These are phyloP conservation scores for Chlamydomonas schloesseri DNA, from an alignment of 139 green algal species.

Conservation along the genomic window DNA sequence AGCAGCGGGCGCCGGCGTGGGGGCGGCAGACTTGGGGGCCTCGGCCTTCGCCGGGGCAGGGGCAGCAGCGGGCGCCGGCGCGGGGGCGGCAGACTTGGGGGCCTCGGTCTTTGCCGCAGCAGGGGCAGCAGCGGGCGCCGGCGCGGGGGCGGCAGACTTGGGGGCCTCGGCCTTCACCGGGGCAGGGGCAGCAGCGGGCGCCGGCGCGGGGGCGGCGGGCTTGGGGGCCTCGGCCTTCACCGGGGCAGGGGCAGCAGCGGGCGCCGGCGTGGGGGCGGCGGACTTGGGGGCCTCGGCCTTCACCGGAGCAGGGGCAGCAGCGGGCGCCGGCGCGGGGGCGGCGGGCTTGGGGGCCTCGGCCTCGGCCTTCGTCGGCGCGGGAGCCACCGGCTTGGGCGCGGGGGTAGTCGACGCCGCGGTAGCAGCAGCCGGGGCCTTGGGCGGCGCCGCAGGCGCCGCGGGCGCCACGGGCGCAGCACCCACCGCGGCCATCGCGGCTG, in stretches of 20 bases:
- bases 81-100: neutral
- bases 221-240: no score
- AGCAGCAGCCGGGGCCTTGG: neutral
- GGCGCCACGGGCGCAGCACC: neutral
- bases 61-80: neutral
- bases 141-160: no score
- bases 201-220: neutral
- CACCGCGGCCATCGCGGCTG: constrained; percentile 4
- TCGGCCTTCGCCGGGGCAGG: neutral
- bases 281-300: neutral
- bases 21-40: neutral
- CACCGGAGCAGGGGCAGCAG: neutral
- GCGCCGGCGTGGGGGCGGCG: neutral
- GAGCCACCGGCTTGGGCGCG: neutral
- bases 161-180: no score
- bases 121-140: neutral
- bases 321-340: neutral
- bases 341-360: neutral
- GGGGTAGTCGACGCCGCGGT: neutral
- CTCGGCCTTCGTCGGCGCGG: neutral
- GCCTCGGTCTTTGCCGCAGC: neutral
- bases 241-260: neutral
- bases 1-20: neutral
- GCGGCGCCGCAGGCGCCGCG: neutral
- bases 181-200: no score